Evolutionary conservation across 148 eudicot genomes (phyloP), one percentile per base, ranked within the genome.

Genomic region (Vaccinium corymbosum): DNA sequence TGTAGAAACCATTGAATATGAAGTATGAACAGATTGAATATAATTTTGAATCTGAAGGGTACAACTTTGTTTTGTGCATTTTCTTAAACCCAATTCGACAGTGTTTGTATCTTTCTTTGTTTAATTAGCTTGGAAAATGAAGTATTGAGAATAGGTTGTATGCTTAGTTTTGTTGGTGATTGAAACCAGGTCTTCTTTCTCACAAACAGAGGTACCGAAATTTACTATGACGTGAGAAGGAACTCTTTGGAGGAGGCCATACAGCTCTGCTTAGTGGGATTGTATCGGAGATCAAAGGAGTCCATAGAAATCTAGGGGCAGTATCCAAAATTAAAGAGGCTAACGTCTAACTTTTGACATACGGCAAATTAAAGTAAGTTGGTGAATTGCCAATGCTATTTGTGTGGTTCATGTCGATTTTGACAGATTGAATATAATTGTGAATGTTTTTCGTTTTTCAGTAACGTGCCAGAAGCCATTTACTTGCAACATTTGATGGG

Each of bases 401-500:
- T 3, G 29, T 27, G 29, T 55, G 27, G 12, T 25, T 17, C 59
- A 29, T 14, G 16, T 79, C 68, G 62, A 53, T 29, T 22, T 68
- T 68, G 48, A 17, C 15, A 14, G 9, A 71, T 1, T 32, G 32
- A 29, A 1, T 13, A 61, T 10, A 68, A 68, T 2, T 10, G 35
- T 68, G 15, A 68, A 12, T 25, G 73, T 25, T 6, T 66, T 84
- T 3, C 70, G 15, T 29, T 35, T 78, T 66, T 7, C 88, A 93
- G 92, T 80, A 95, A 95, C 49, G 94, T 94, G 83, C 76, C 93
- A 32, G 97, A 95, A 84, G 98, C 94, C 0, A 97, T 95, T 51
- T 93, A 94, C 81, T 83, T 95, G 88, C 98, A 95, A 81, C 91
- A 93, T 61, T 78, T 94, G 74, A 95, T 94, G 95, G 97, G 98